Evolutionary conservation across 1,284 basidiomycete species (phyloP), one percentile per base, ranked within the genome.

Genomic region (Puccinia polysora): DNA sequence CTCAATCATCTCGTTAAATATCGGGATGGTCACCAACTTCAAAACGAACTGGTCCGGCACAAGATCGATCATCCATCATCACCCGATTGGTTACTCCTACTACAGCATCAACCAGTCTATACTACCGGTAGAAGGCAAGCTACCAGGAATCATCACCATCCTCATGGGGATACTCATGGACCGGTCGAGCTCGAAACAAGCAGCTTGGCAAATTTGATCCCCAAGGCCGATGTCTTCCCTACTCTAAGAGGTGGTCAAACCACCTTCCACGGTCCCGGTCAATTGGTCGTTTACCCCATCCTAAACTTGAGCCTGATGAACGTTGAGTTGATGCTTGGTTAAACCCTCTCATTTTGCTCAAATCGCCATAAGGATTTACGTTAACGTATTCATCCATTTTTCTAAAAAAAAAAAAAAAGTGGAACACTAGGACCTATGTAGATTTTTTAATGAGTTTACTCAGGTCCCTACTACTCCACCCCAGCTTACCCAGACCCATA

Each of bases 191-290:
- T 36, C 3, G 67, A 69, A 69, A 30, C 15, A 25, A 50, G n/a
- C 12, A 36, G 43, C 34, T 25, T 53, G 25, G 10, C 43, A n/a
- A 59, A 32, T 23, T 25, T 45, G 12, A 34, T 34, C 40, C 67
- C 55, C 14, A 32, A 7, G 4, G 56, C 55, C 6, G 55, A 70
- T 32, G 59, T 60, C 55, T 40, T 53, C 20, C 47, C 28, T 23
- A 63, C 68, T 30, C 28, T 53, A 1, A 43, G 96, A 73, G 95
- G 95, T 10, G 95, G 95, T 1, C 88, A 97, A 80, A 85, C 93
- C 70, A 99, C 96, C 1, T 99, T 92, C 80, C 96, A 99, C 80
- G 96, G 96, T 0, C 95, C 95, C 0, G 96, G 96, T 1, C 96
- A 99, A 81, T 83, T 99, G 74, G 90, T 97, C 14, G 96, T 92